Base-by-base conservation (phyloP, 192 early-diverging fungal genomes). In the Backusella circina region DNA sequence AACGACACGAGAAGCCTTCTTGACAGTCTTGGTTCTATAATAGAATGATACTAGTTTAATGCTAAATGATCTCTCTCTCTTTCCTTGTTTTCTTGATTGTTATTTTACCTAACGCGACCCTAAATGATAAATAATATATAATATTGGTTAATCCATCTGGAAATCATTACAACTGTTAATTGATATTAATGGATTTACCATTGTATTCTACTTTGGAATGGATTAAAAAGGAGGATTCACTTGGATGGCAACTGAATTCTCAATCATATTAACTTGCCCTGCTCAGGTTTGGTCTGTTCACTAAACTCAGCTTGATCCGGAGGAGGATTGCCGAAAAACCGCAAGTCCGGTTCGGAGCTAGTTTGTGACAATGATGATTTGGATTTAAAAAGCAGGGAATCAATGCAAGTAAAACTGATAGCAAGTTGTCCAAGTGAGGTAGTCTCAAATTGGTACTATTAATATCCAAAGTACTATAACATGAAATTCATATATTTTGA, bases 1-100 rank as follows among this genome's bases (percentile, higher is more conserved):
- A 84, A 99, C 90, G 86, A 98, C 96, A 84, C 97, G 92, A 83
- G 98, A 97, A 82, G 97, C 98, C 93, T 95, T 98, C 95, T 99
- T 99, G 85, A 98, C 96, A 85, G 98, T 99, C 93, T 99, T 99
- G 77, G 98, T 99, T 81, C 98, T 61, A 28, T 28, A 28, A 12
- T 12, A 28, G 23, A 61, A 44, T 10, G 2, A 28, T 8, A 10
- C 13, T 28, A 28, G 54, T 61, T 28, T 28, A 61, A 4, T 28
- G 3, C 12, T 26, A 23, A 28, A 13, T 23, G 21, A 28, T 61
- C 50, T 51, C 5, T 5, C 2, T 35, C 1, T 41, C 9, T 41
- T 5, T 3, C 33, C 33, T 5, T 35, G 2, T 5, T 35, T 3
- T 35, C 33, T 35, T 35, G 39, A 21, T 7, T 8, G 6, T 21